Base-by-base conservation (phyloP, 116 monocot genomes). In the Posidonia oceanica region DNA sequence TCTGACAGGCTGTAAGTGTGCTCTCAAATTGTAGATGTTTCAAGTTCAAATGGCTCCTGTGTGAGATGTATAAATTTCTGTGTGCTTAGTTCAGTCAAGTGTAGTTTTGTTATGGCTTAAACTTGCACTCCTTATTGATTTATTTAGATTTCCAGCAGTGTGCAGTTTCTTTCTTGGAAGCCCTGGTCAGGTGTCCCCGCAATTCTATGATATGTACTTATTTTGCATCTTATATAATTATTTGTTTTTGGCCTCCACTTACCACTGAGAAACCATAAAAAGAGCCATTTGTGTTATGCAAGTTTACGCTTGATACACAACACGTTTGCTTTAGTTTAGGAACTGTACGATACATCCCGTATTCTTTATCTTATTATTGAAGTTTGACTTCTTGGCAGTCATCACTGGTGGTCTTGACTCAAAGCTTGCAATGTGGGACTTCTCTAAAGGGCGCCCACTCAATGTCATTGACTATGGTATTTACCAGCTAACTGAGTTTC, bases 321-420 rank as follows among this genome's bases (percentile, higher is more conserved):
- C 12, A 48, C 7, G 12, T 48, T 48, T 48, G 48, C 7, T 10
- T 48, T 48, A 48, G 48, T 48, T 48, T 48, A 10, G 48, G 48
- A 12, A 48, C 1, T 29, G 29, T 29, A 29, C 1, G 29, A 29
- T 1, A 29, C 29, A 29, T 29, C 29, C 29, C 29, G 1, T 29
- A 29, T 1, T 29, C 29, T 29, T 29, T 29, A 29, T 29, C 29
- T 29, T 29, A 29, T 29, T 29, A 29, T 29, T 29, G 29, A 48
- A 48, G 23, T 68, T 36, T 29, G 13, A 14, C n/a, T 63, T 71
- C 36, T 59, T 67, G 52, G 61, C 83, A 94, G 94, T 76, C 38
- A 78, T 94, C 68, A 87, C 83, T 77, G 94, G 90, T 64, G 94
- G 94, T 69, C 88, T 94, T 58, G 94, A 94, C 74, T 90, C 79